Evolutionary conservation across 2,329 filamentous ascomycete species (phyloP), one percentile per base, ranked within the genome.

Genomic region (Aspergillus versicolor): DNA sequence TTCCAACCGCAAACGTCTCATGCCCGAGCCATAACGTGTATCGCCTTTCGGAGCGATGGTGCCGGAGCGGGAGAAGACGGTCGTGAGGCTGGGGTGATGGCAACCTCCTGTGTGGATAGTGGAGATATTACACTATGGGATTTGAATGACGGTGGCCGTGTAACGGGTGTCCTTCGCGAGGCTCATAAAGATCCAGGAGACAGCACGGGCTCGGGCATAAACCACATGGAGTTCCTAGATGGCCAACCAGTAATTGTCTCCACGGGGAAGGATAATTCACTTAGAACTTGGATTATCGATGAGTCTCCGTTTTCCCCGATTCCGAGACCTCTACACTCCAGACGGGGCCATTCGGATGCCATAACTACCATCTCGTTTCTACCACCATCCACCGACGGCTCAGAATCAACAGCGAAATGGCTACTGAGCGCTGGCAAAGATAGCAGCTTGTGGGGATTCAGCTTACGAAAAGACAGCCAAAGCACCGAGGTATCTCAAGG

Each of bases 101-200:
- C 93, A 7, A 97, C 94, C 0, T 87, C 91, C 8, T 92, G 90
- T 21, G 80, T 81, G 24, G 81, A 84, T 4, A 92, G 84, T 60
- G 93, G 94, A 34, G 94, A 99, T 73, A 84, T 99, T 44, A 96
- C 91, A 0, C 88, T 99, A 62, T 99, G 94, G 94, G 94, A 99
- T 72, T 81, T 99, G 56, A 97, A 97, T 70, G 83, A 89, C 38
- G 92, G 92, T 15, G 92, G 92, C 5, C 87, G 91, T 65, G 87
- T 96, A 55, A 90, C 90, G 76, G 92, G 94, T 47, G 85, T 96
- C 12, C 81, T 99, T 37, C 86, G 92, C 64, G 90, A 91, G 54
- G 94, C 93, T 0, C 94, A 99, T 72, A 91, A 92, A 56, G 65
- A 70, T 24, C 70, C 78, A n/a, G 75, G 72, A 21, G 63, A 67